Evolutionary conservation across 345 rosid genomes (phyloP).

Genomic region (Viola odorata): DNA sequence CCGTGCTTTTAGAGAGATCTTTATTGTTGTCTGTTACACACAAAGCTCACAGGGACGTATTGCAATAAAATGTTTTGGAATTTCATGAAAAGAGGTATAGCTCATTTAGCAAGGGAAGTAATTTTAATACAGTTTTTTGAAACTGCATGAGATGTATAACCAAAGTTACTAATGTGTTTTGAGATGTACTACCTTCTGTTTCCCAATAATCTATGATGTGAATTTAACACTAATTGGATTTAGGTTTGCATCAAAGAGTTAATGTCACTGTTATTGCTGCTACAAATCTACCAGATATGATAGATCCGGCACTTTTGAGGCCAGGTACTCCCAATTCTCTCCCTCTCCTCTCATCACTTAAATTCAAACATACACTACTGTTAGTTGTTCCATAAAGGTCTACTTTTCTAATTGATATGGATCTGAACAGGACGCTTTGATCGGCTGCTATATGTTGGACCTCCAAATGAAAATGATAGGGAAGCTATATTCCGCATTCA

Average conservation of each 20-base stretch:
- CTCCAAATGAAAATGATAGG: slow-evolving; percentile 68
- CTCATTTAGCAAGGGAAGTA: too few species aligned
- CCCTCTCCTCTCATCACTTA: slow-evolving; percentile 4
- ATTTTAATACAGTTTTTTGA: too few species aligned
- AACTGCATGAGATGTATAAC: too few species aligned
- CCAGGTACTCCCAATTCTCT: slow-evolving; percentile 47
- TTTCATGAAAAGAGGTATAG: too few species aligned
- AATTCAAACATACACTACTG: not conserved
- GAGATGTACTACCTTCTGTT: not conserved
- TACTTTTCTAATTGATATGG: slow-evolving; percentile 13
- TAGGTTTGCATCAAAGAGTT: slow-evolving; percentile 90
- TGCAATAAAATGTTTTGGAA: too few species aligned
- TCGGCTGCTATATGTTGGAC: slow-evolving; percentile 81
- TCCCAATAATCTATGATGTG: not conserved
- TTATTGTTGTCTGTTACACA: not conserved
- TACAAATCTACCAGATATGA: slow-evolving; percentile 92
- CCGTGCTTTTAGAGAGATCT: not conserved
- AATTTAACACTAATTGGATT: slow-evolving; percentile 3
- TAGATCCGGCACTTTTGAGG: slow-evolving; percentile 85
- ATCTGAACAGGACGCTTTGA: slow-evolving; percentile 74
- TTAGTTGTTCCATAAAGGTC: not conserved
- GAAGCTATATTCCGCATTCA: slow-evolving; percentile 73
- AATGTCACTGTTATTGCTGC: slow-evolving; percentile 91
- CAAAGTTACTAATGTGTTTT: not conserved
- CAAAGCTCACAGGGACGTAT: too few species aligned